phyloP scores from a whole-genome alignment of 306 rosid genomes.

The Sechiopsis laciniata region DNA sequence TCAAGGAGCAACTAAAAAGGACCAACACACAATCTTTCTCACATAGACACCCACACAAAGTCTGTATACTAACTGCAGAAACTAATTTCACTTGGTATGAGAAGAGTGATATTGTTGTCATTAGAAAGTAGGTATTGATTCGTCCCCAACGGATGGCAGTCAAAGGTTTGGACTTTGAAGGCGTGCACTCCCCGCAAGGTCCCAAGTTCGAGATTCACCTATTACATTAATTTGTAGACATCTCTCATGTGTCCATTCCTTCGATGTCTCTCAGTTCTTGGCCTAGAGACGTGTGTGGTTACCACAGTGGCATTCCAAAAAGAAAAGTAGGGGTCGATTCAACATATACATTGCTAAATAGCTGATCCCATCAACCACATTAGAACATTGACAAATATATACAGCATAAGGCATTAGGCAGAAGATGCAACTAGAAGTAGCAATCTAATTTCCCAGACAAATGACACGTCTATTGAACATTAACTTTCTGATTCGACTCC shows the following conservation, averaged over 20 bases:
- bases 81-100: neutral
- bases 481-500: neutral
- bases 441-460: neutral
- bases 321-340: neutral
- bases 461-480: neutral
- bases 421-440: neutral
- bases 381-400: neutral
- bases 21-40: too few species aligned
- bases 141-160: too few species aligned
- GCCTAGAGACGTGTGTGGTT: too few species aligned
- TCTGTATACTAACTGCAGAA: neutral
- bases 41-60: neutral
- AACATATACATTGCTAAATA: neutral
- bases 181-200: too few species aligned
- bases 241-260: too few species aligned
- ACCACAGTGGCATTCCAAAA: too few species aligned
- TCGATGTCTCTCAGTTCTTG: too few species aligned
- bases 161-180: too few species aligned
- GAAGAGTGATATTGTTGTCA: too few species aligned
- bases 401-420: neutral
- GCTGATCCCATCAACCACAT: neutral
- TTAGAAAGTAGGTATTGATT: too few species aligned
- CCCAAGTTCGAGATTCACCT: too few species aligned
- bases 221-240: too few species aligned
- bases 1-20: constrained; percentile 2